Evolutionary conservation across 2,329 filamentous ascomycete genomes (phyloP), one percentile per base, ranked within the genome.

Genomic region (Grosmannia clavigera): DNA sequence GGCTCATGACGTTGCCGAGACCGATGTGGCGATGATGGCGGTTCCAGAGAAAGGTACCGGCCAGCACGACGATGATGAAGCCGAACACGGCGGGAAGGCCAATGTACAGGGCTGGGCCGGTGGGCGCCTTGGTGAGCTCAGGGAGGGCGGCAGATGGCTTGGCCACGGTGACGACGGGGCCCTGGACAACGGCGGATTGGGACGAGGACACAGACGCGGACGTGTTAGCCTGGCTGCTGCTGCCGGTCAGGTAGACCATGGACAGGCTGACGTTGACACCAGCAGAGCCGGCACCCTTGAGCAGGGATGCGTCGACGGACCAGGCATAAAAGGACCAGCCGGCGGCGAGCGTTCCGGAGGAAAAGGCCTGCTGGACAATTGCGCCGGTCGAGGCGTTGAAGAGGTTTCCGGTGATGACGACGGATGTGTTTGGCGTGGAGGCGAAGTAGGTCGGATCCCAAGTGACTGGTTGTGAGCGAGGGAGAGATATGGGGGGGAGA

Each of bases 21-120:
- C 71, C 70, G 62, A 83, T 80, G 62, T 68, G 68, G 60, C 81
- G 75, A n/a, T 73, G 70, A 66, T 76, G 74, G 59, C 75, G 73
- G 70, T 82, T 81, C 75, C 76, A 82, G 74, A 85, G 59, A 72
- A 78, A 75, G 70, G 83, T 68, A 70, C 85, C 74, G 71, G 84
- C 52, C 65, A 82, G 61, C 63, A 79, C 71, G 56, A 82, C 62
- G 51, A 72, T 55, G 59, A 81, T 70, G 66, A 76, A 72, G 57
- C 75, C 76, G n/a, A 81, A 69, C 25, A 79, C 71, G 59, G 73
- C 70, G 22, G 81, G 81, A 6, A 84, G 72, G 16, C 76, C 81
- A 64, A 84, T 80, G 67, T 75, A 74, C 53, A 84, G 71, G 33
- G 75, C 77, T 11, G 72, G 64, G 56, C 75, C 70, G 33, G 68